These are phyloP conservation scores for Ministeria vibrans DNA, from an alignment of 78 protist genomes.

Conservation along the genomic window DNA sequence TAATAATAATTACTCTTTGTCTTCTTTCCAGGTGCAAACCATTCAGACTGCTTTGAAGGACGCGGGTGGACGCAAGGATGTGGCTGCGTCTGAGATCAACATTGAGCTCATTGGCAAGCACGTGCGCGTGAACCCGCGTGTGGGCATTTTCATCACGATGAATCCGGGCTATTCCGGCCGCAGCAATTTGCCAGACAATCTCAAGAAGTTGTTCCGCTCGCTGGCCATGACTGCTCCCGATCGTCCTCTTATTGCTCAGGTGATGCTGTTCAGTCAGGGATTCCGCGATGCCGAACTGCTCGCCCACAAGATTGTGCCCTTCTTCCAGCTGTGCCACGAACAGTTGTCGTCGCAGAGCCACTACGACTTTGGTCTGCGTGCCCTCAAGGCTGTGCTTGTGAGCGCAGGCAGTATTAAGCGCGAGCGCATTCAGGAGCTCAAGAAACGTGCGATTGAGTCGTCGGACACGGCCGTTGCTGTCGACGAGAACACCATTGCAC, in stretches of 20 bases:
- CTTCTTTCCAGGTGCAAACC: too few species aligned
- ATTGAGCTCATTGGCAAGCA: conserved; percentile 54
- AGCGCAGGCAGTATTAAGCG: conserved; percentile 90
- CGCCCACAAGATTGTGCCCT: conserved; percentile 86
- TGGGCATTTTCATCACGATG: conserved; percentile 98
- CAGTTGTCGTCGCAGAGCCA: conserved; percentile 90
- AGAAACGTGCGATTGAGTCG: conserved; percentile 13
- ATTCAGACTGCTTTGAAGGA: conserved; percentile 84
- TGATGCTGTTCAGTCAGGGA: conserved; percentile 93
- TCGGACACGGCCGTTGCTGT: background rate
- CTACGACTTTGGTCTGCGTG: conserved; percentile 99
- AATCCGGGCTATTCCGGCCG: conserved; percentile 99
- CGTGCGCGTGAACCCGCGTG: conserved; percentile 45
- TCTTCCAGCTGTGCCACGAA: conserved; percentile 87
- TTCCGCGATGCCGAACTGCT: conserved; percentile 85
- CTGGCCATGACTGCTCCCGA: conserved; percentile 94
- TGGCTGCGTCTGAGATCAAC: background rate
- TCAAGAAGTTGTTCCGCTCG: conserved; percentile 93
- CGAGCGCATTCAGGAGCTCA: conserved; percentile 5
- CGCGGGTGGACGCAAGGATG: conserved; percentile 15
- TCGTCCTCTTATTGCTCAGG: conserved; percentile 91
- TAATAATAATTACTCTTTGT: too few species aligned
- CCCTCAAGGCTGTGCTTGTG: conserved; percentile 88
- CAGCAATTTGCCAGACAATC: conserved; percentile 95
- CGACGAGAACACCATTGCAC: conserved; percentile 5